Conservation (phyloP, 331 rosid species). For the Acacia concinna region DNA sequence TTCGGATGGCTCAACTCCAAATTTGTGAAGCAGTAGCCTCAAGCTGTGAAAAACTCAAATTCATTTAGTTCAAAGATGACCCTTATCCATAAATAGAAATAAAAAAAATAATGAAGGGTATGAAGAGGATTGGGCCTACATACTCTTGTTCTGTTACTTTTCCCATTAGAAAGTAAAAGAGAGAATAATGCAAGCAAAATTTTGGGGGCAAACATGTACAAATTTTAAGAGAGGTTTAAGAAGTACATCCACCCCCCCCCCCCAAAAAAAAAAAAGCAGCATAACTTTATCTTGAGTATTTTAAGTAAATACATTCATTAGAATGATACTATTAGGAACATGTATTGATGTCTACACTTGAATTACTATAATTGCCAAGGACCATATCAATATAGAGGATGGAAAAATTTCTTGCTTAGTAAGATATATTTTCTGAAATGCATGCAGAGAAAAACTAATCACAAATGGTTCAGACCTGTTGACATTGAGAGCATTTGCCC, state of each 20-base stretch:
- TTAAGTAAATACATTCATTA: not conserved
- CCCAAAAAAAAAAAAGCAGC: not conserved
- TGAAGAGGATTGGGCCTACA: conserved; percentile 2
- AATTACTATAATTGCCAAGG: not conserved
- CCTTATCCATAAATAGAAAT: not conserved
- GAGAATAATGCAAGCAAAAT: not conserved
- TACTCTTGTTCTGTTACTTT: not conserved
- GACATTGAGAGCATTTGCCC: conserved; percentile 85
- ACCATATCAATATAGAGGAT: not conserved
- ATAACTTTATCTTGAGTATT: not conserved
- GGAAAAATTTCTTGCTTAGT: not conserved
- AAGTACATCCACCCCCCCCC: too few relatives aligned
- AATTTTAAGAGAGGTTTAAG: not conserved
- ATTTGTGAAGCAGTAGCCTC: conserved; percentile 74
- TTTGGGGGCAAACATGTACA: not conserved
- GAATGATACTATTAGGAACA: not conserved
- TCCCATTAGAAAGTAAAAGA: not conserved
- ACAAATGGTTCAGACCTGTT: conserved; percentile 72
- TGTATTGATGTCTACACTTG: not conserved
- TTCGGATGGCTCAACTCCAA: conserved; percentile 45
- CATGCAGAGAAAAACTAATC: not conserved
- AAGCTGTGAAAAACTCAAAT: conserved; percentile 55
- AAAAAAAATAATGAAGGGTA: too few relatives aligned
- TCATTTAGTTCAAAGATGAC: conserved; percentile 5
- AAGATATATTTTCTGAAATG: conserved; percentile 1